Evolutionary conservation across 129 eudicot species (phyloP), one percentile per base, ranked within the genome.

Genomic region (Tanacetum coccineum): DNA sequence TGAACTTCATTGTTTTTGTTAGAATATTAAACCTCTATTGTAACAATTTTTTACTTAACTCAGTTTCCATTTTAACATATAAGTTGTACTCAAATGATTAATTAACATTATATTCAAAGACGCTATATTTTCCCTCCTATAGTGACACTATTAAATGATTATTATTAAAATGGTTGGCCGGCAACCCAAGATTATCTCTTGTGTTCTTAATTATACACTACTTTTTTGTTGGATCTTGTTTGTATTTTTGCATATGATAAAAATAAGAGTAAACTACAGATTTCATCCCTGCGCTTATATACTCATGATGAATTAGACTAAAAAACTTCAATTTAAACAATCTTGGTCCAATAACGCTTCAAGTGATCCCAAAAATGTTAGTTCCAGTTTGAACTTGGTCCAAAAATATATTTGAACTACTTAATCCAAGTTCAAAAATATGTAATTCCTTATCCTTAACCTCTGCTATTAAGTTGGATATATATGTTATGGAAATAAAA

Each of bases 111-210:
- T 4, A 68, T 42, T 20, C 11, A 1, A 70, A 69, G 62, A 52
- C 20, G 19, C 50, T 32, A 67, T 50, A 17, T 19, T 13, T 56
- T 13, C 20, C 25, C 39, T 19, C 36, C 32, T 11, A 6, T 14
- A 17, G 46, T 30, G 21, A 45, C 51, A 55, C 42, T 22, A 59
- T 36, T 22, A 44, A 19, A 49, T 0, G 55, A 67, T 8, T 59
- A 67, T 8, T 59, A 67, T 67, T 36, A 75, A 75, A 75, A 40
- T 67, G 3, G 42, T 13, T 59, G 79, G 80, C 28, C 80, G 80
- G 74, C 80, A 67, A 75, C 47, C 68, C 61, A 49, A 36, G 59
- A n/a, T 67, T 55, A 21, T 67, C 63, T 48, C 51, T n/a, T 39
- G 17, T 59, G 57, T 60, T 74, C 49, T 66, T 55, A 59, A 6